Evolutionary conservation across 106 monocot genomes (phyloP).

Genomic region (Dendrobium nobile): DNA sequence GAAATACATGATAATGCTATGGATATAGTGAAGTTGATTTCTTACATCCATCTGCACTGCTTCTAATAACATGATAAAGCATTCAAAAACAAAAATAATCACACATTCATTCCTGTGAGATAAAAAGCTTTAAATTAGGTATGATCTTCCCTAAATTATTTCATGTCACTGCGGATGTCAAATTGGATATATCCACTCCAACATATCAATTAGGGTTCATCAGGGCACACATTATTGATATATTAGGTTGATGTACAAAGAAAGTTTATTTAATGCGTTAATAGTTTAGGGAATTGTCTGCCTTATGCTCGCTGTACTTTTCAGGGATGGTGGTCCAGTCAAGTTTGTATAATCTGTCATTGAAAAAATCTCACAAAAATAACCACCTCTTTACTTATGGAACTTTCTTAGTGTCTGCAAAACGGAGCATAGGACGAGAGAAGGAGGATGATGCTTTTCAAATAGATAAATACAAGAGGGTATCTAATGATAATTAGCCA

Average conservation of each 20-base stretch:
- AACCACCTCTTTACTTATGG: neutral
- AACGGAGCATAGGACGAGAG: neutral
- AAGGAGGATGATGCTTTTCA: neutral
- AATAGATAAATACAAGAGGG: neutral
- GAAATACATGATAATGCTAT: neutral
- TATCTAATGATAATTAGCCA: neutral
- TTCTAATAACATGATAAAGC: neutral
- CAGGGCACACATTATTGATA: neutral
- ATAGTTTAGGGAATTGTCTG: neutral
- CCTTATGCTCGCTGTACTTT: neutral
- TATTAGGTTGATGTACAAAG: neutral
- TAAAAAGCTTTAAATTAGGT: neutral
- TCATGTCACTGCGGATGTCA: neutral
- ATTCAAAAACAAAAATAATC: neutral
- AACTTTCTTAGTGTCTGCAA: neutral
- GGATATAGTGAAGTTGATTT: neutral
- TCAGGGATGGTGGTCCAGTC: neutral
- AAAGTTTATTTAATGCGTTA: neutral
- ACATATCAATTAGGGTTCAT: neutral
- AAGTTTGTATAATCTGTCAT: too few relatives aligned
- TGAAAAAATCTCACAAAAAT: neutral
- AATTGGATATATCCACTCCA: neutral
- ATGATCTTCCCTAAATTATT: neutral
- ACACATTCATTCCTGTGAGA: neutral
- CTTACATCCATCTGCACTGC: neutral